These are phyloP conservation scores for Sphenostylis stenocarpa DNA, from an alignment of 306 rosid genomes.

Conservation along the genomic window DNA sequence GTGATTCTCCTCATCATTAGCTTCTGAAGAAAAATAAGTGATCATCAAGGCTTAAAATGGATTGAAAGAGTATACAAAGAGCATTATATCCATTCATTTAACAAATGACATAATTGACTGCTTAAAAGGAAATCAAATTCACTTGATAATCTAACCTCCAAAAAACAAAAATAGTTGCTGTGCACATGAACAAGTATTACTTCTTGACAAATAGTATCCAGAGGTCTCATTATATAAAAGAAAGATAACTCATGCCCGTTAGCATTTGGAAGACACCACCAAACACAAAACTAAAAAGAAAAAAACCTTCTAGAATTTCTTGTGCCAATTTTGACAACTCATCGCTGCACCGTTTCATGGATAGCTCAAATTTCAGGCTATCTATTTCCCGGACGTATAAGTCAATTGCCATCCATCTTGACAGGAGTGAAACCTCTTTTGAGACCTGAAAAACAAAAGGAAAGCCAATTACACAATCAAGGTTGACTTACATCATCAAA, in stretches of 20 bases:
- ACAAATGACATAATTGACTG: not conserved
- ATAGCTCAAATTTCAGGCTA: constrained; percentile 83
- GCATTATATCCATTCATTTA: not conserved
- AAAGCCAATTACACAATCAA: constrained; percentile 8
- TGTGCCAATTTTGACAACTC: constrained; percentile 58
- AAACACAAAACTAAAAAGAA: constrained; percentile 31
- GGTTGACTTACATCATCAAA: not conserved
- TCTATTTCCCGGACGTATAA: constrained; percentile 81
- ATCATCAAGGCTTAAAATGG: constrained; percentile 15
- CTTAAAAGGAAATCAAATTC: not conserved
- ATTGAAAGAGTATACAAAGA: constrained; percentile 6
- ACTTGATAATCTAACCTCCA: not conserved
- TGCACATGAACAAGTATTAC: not conserved
- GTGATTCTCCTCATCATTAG: constrained; percentile 38
- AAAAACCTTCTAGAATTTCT: constrained; percentile 73
- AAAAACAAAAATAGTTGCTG: not conserved
- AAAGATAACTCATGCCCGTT: constrained; percentile 17
- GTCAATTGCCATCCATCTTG: constrained; percentile 95
- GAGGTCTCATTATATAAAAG: not conserved
- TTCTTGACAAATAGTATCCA: not conserved
- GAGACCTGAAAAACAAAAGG: constrained; percentile 66
- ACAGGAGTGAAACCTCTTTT: constrained; percentile 79
- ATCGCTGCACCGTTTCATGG: constrained; percentile 81
- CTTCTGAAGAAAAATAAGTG: constrained; percentile 43
- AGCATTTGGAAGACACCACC: constrained; percentile 19